These are phyloP conservation scores for Gentiana dahurica DNA, from an alignment of 257 asterid genomes.

Conservation along the genomic window DNA sequence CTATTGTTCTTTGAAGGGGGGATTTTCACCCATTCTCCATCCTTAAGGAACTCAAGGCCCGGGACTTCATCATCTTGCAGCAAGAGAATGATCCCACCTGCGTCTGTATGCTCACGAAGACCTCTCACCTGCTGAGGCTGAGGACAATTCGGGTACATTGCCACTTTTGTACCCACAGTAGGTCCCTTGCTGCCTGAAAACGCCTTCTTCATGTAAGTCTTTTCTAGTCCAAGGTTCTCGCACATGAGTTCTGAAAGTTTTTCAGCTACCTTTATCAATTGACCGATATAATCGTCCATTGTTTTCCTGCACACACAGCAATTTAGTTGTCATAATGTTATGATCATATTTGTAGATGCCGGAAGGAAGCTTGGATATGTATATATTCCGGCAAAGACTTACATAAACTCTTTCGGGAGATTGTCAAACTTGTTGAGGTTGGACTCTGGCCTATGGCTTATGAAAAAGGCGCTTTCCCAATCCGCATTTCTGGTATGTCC, in stretches of 20 bases:
- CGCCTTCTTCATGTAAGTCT: constrained; percentile 44
- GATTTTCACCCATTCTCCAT: constrained; percentile 49
- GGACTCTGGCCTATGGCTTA: constrained; percentile 64
- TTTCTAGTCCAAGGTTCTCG: constrained; percentile 17
- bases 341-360: too few species aligned
- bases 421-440: constrained; percentile 35
- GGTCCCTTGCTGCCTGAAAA: constrained; percentile 62
- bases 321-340: neutral
- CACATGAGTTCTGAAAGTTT: constrained; percentile 47
- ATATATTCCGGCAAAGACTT: constrained; percentile 9
- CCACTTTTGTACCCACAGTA: constrained; percentile 61
- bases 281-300: constrained; percentile 55
- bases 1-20: constrained; percentile 74
- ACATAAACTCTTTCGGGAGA: constrained; percentile 51
- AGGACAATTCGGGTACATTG: constrained; percentile 23
- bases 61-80: constrained; percentile 88
- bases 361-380: too few species aligned
- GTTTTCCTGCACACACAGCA: constrained; percentile 33
- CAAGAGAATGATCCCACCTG: constrained; percentile 80
- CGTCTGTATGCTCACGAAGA: constrained; percentile 87
- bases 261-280: constrained; percentile 56
- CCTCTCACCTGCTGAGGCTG: constrained; percentile 64
- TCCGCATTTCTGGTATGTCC: constrained; percentile 29
- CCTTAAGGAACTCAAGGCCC: constrained; percentile 30
- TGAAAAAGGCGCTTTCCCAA: constrained; percentile 74